A percentile compares a stretch with the other conserved stretches of the same genome.
Conservation (phyloP, 75 land plant species). For the Pinus albicaulis region DNA sequence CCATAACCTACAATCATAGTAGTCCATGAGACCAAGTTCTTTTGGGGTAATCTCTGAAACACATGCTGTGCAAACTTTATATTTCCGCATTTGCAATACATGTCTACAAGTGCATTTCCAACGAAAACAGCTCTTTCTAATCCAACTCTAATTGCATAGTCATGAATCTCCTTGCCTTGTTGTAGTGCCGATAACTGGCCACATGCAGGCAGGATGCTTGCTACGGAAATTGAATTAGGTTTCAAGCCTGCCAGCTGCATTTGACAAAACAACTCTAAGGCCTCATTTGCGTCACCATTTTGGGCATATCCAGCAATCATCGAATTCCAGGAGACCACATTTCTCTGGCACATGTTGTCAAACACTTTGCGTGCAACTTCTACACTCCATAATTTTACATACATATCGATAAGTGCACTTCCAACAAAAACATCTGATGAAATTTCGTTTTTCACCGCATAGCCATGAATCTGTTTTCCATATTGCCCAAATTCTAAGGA, state of each 20-base stretch:
- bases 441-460: neutral
- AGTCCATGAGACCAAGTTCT: conserved; percentile 10
- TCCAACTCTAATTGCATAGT: neutral
- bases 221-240: conserved; percentile 4
- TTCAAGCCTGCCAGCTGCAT: conserved; percentile 10
- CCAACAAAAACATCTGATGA: conserved; percentile 2
- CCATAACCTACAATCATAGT: conserved; percentile 14
- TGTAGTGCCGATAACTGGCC: neutral
- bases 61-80: conserved; percentile 1
- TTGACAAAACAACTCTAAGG: neutral
- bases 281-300: neutral
- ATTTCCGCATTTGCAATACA: conserved; percentile 18
- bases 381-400: conserved; percentile 4
- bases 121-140: neutral
- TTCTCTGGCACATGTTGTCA: conserved; percentile 4
- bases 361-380: conserved; percentile 3
- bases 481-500: neutral
- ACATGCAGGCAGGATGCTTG: conserved; percentile 16
- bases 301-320: conserved; percentile 5
- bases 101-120: conserved; percentile 8
- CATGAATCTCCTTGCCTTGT: neutral
- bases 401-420: conserved; percentile 9
- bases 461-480: conserved; percentile 7
- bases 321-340: conserved; percentile 11
- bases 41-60: neutral